Percentiles rank a stretch among this genome's conserved stretches.
These are phyloP conservation scores for Musa troglodytarum DNA, from an alignment of 176 grass and related monocot species.

Conservation along the genomic window DNA sequence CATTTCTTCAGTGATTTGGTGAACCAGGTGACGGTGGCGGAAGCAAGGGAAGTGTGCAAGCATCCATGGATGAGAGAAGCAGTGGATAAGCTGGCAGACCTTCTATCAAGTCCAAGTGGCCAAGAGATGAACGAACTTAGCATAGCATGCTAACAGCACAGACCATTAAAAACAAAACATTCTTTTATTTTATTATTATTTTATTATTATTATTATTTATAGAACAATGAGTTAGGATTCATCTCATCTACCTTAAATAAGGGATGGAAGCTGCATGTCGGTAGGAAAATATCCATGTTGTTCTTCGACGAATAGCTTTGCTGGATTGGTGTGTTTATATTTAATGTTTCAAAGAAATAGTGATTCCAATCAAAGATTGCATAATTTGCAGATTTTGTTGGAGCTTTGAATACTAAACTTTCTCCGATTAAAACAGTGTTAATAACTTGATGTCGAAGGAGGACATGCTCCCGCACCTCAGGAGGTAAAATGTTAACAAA, in stretches of 20 bases:
- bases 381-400: no score
- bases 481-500: no score
- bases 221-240: neutral
- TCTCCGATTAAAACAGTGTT: no score
- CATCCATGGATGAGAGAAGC: conserved; percentile 11
- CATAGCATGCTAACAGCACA: neutral
- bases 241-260: neutral
- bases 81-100: neutral
- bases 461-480: no score
- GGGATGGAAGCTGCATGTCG: neutral
- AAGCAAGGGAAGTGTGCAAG: conserved; percentile 1
- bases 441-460: no score
- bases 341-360: no score
- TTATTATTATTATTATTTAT: neutral
- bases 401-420: no score
- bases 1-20: neutral
- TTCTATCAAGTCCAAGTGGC: neutral
- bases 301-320: neutral
- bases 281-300: neutral
- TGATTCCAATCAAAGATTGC: no score
- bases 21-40: neutral
- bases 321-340: no score
- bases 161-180: neutral
- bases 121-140: neutral
- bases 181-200: neutral